Evolutionary conservation across 768 basidiomycete species (phyloP), one percentile per base, ranked within the genome.

Genomic region (Boletus tomentosulus): DNA sequence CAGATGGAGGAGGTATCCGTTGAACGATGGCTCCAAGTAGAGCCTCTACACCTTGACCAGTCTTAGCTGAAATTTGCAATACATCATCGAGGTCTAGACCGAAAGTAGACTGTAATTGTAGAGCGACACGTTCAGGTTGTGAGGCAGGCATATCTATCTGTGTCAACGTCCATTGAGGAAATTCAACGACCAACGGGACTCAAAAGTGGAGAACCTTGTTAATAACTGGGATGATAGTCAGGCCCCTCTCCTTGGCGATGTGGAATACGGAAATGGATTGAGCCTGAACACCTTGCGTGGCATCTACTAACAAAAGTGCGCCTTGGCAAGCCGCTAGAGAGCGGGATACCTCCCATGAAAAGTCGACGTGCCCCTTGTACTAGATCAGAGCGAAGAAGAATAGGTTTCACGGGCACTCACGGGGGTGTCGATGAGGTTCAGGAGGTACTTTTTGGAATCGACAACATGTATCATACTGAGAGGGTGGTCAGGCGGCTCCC

Each of bases 221-320:
- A 34, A 97, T 74, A 22, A 98, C 88, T 10, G 95, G 93, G 46
- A 97, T 87, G 46, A 97, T 87, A 38, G 78, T 85, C 28, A 96
- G 71, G 2, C 88, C 86, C 35, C 85, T 78, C 64, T 95, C 92
- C 66, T 76, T 78, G 4, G 96, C 96, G 44, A 87, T 83, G 60
- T 96, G 91, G 61, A 89, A 95, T 5, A 98, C 96, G 1, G 92
- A 96, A 50, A 99, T 84, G 13, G 95, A 93, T 71, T 99, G 97
- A 0, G 97, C 97, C 71, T 99, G 97, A 8, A 99, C 86, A 16
- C 97, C 97, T 75, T 96, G 95, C 49, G 91, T 92, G n/a, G 92
- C 92, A 65, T 99, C 97, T 3, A 98, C 94, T 62, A 98, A 73
- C 35, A 86, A 68, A 39, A 86, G 67, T 10, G 92, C 96, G 9